These are phyloP conservation scores for Candida lessepsii DNA, from an alignment of 805 yeast species.

Conservation along the genomic window DNA sequence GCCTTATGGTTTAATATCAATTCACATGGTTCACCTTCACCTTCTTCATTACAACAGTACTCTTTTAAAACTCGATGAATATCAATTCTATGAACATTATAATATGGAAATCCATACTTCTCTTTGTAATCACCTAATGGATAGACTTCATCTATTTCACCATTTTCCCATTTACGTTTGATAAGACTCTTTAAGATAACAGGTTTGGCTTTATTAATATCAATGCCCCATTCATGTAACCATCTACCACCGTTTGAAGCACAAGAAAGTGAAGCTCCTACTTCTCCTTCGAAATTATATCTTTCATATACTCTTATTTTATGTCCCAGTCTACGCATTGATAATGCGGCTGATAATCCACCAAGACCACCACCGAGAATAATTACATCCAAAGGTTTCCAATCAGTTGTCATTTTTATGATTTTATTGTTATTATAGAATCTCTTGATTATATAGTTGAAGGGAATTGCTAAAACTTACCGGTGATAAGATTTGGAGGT, in stretches of 20 bases:
- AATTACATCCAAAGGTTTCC: slow-evolving; percentile 20
- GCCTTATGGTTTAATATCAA: slow-evolving; percentile 18
- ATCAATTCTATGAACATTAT: slow-evolving; percentile 27
- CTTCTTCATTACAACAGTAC: slow-evolving; percentile 18
- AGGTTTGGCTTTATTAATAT: slow-evolving; percentile 21
- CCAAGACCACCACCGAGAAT: slow-evolving; percentile 28
- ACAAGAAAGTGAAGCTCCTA: slow-evolving; percentile 28
- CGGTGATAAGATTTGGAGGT: too few species aligned
- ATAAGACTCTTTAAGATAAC: slow-evolving; percentile 23
- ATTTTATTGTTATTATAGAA: too few species aligned
- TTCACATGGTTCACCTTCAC: slow-evolving; percentile 22
- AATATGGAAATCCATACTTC: slow-evolving; percentile 26
- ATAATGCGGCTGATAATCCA: slow-evolving; percentile 24
- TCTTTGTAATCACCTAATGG: slow-evolving; percentile 27
- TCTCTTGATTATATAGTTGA: too few species aligned
- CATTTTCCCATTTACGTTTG: slow-evolving; percentile 22
- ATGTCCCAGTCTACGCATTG: slow-evolving; percentile 25
- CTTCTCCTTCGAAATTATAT: slow-evolving; percentile 28
- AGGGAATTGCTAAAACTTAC: not conserved
- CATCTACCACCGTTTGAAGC: slow-evolving; percentile 30
- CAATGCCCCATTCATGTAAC: slow-evolving; percentile 26
- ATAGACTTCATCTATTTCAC: slow-evolving; percentile 20
- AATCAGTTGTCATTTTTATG: slow-evolving; percentile 7
- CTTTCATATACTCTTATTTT: slow-evolving; percentile 25
- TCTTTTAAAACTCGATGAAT: slow-evolving; percentile 21